These are phyloP conservation scores for Pleurotus tuoliensis DNA, from an alignment of 768 basidiomycete species.

Conservation along the genomic window DNA sequence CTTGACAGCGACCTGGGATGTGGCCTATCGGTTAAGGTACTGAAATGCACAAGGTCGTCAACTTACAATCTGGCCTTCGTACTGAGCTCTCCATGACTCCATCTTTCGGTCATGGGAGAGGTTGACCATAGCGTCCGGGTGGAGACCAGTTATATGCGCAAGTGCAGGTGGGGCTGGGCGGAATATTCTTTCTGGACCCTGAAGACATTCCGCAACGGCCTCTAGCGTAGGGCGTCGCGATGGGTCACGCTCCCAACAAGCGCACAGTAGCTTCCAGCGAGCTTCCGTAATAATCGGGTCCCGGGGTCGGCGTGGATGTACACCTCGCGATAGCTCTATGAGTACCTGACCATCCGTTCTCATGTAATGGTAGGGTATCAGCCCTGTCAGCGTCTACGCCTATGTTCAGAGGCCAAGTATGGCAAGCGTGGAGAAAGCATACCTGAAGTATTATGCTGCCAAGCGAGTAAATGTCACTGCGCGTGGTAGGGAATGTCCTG, in stretches of 20 bases:
- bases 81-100: neutral
- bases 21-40: too few species aligned
- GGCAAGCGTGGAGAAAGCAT: neutral
- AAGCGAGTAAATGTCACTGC: constrained; percentile 2
- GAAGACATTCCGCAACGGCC: neutral
- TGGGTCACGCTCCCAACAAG: constrained; percentile 1
- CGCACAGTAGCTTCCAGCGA: neutral
- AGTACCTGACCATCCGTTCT: constrained; percentile 6
- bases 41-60: too few species aligned
- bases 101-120: neutral
- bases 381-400: neutral
- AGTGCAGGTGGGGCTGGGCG: neutral
- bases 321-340: neutral
- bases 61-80: too few species aligned
- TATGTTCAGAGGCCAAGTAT: neutral
- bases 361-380: constrained; percentile 6
- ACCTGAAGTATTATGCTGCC: constrained; percentile 2
- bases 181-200: neutral
- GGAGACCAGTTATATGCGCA: neutral
- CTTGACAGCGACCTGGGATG: constrained; percentile 1
- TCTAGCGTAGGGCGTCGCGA: neutral
- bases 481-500: neutral
- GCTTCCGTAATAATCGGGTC: neutral
- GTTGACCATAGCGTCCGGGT: neutral
- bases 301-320: neutral